Evolutionary conservation across 2,329 filamentous ascomycete genomes (phyloP), one percentile per base, ranked within the genome.

Genomic region (Fusarium metavorans): DNA sequence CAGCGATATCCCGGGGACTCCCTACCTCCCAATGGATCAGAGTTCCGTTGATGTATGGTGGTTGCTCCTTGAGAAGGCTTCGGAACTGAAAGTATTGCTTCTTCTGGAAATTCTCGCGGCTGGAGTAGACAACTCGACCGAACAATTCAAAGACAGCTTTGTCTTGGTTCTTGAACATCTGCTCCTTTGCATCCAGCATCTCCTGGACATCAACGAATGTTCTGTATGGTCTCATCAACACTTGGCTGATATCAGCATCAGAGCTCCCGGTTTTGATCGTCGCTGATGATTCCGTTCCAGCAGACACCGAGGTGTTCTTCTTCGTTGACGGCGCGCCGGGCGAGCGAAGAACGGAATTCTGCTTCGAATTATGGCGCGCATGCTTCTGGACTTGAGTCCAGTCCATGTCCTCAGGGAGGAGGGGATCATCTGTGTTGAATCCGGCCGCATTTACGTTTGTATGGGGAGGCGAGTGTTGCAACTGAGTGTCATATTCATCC

Each of bases 191-290:
- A 18, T 83, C 83, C 56, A 90, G 82, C 66, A 92, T 87, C 76
- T 93, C 90, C 5, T 88, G 89, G 27, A 92, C 85, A 30, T 91
- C 87, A 74, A 94, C 93, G 77, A 91, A 93, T 0, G 88, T 90
- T 27, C 73, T 79, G 65, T 70, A 73, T 60, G 77, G 76, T n/a
- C 64, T 70, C 20, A 74, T 52, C 4, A 50, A 68, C 56, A 63
- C 52, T 20, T 72, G 50, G 16, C 58, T 35, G 18, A 39, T 50
- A 25, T 60, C 39, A 18, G 16, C 45, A 48, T 35, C 16, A 23
- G 52, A 50, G 14, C 18, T 41, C 30, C 54, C 45, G 25, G 23
- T 60, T 57, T 64, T 67, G 59, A 59, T 67, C 30, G 62, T 63
- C n/a, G 54, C 32, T 39, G 67, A 67, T 20, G 60, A 63, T 57